Evolutionary conservation across 2,329 filamentous ascomycete species (phyloP).

Genomic region (Fusarium irregulare): DNA sequence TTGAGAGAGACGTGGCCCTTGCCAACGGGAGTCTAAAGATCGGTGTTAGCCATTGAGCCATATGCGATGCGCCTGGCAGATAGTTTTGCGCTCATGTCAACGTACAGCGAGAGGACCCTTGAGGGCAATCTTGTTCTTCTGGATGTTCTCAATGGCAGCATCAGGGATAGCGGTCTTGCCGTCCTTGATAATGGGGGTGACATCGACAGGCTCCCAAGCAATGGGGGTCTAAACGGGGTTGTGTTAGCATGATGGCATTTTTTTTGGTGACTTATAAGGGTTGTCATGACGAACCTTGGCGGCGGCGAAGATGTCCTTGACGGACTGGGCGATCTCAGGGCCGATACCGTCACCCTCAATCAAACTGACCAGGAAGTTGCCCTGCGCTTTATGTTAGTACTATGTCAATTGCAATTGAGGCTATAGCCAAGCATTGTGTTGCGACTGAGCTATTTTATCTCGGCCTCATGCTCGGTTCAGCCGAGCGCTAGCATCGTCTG

Average conservation of each 20-base stretch:
- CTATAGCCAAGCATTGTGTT: constrained; percentile 28
- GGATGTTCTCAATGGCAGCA: constrained; percentile 91
- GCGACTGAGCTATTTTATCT: constrained; percentile 58
- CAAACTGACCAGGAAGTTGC: constrained; percentile 94
- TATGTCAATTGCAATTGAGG: constrained; percentile 30
- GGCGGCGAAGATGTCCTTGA: constrained; percentile 98
- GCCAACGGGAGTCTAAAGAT: constrained; percentile 83
- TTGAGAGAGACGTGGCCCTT: constrained; percentile 99
- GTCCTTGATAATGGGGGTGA: constrained; percentile 91
- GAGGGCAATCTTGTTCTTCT: constrained; percentile 95
- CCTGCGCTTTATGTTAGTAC: constrained; percentile 63
- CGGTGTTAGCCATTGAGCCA: constrained; percentile 27
- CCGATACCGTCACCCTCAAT: constrained; percentile 99
- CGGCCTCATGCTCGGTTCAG: constrained; percentile 45
- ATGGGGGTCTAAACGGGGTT: constrained; percentile 75
- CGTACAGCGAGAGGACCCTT: constrained; percentile 96
- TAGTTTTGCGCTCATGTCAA: constrained; percentile 38
- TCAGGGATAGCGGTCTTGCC: constrained; percentile 96
- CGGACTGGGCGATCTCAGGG: constrained; percentile 95
- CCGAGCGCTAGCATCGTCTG: constrained; percentile 36
- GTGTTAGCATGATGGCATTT: constrained; percentile 41
- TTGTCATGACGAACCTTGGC: constrained; percentile 75
- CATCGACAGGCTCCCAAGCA: constrained; percentile 97
- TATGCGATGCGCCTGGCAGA: constrained; percentile 9
- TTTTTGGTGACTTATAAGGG: constrained; percentile 12